phyloP scores from a whole-genome alignment of 768 basidiomycete species.

The Harrya chromipes region DNA sequence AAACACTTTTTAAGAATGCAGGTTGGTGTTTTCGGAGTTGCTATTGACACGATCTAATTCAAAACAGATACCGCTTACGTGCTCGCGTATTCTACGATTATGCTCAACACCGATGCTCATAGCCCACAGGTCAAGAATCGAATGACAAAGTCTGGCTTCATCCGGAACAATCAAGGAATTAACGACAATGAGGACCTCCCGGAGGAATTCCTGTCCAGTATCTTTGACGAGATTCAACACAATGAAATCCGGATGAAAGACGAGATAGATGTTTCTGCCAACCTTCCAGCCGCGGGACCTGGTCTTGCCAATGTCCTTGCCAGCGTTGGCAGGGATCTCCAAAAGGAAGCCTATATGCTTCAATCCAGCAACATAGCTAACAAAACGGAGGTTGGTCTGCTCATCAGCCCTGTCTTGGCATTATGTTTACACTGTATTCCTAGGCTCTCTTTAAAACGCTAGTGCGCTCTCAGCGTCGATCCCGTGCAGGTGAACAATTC shows the following conservation, averaged over 20 bases:
- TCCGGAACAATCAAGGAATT: constrained; percentile 95
- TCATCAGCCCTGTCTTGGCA: not conserved
- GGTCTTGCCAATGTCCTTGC: constrained; percentile 82
- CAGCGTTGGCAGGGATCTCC: constrained; percentile 89
- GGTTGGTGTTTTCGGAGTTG: constrained; percentile 46
- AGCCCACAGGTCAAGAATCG: constrained; percentile 92
- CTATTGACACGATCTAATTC: constrained; percentile 6
- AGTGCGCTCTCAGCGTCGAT: constrained; percentile 87
- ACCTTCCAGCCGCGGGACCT: constrained; percentile 47
- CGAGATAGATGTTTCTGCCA: constrained; percentile 66
- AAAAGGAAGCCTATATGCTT: constrained; percentile 92
- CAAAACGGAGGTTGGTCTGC: constrained; percentile 79
- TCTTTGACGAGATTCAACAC: constrained; percentile 86
- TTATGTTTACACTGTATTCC: constrained; percentile 1
- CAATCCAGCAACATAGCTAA: constrained; percentile 96
- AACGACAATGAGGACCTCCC: constrained; percentile 89
- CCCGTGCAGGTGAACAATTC: constrained; percentile 79
- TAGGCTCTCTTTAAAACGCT: constrained; percentile 91
- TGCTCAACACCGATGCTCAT: constrained; percentile 97
- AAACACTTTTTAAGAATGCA: constrained; percentile 89
- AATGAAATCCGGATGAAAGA: constrained; percentile 99
- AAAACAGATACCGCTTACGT: constrained; percentile 85
- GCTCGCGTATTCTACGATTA: constrained; percentile 89
- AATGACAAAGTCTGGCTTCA: constrained; percentile 90
- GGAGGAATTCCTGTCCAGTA: constrained; percentile 71